Conservation (phyloP, 108 stramenopile species). For the Pseudonitzschia pungens region DNA sequence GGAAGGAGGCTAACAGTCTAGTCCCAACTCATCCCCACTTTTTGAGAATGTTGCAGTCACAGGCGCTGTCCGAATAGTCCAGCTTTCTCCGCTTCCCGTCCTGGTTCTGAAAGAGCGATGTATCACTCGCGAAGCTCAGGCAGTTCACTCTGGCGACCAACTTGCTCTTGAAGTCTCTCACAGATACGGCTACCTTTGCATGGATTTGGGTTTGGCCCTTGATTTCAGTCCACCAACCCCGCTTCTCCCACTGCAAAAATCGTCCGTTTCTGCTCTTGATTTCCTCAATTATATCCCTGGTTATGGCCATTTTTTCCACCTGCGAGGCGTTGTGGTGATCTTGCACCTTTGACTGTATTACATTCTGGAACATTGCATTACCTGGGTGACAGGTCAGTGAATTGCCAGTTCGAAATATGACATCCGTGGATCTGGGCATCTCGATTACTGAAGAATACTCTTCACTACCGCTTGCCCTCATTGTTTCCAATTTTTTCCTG, state of each 20-base stretch:
- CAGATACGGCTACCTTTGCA: constrained; percentile 11
- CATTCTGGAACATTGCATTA: constrained; percentile 4
- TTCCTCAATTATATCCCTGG: not conserved
- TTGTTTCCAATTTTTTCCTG: not conserved
- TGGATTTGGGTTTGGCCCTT: constrained; percentile 1
- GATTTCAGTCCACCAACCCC: constrained; percentile 16
- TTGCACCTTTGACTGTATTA: not conserved
- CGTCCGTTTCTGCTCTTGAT: not conserved
- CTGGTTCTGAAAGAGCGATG: constrained; percentile 7
- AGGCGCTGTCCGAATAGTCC: not conserved
- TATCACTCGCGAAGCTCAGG: not conserved
- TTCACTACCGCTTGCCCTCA: not conserved
- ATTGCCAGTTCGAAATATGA: constrained; percentile 13
- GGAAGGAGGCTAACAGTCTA: too few relatives aligned
- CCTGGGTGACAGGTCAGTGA: constrained; percentile 10
- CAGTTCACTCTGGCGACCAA: not conserved
- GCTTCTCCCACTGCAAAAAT: constrained; percentile 10
- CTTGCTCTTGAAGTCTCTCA: constrained; percentile 4
- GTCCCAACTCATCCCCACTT: too few relatives aligned
- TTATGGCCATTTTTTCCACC: constrained; percentile 2
- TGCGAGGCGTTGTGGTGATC: constrained; percentile 4
- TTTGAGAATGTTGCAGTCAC: too few relatives aligned
- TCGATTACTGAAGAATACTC: constrained; percentile 8
- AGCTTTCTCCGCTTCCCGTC: constrained; percentile 14
- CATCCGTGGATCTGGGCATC: not conserved